phyloP scores from a whole-genome alignment of 2,329 filamentous ascomycete species.

The Sporothrix dimorphospora region DNA sequence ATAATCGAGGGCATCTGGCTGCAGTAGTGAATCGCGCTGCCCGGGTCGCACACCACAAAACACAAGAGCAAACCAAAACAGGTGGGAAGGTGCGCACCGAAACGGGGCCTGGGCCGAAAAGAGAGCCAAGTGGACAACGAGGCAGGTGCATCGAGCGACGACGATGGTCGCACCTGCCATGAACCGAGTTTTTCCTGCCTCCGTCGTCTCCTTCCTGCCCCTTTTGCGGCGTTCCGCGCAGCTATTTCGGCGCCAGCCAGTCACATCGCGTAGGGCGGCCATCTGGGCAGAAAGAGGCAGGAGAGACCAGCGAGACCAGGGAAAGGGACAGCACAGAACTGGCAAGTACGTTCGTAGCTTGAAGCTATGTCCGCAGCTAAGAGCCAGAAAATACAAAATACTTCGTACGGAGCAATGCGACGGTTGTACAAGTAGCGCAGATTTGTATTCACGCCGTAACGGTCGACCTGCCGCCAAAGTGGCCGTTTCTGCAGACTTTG shows the following conservation, averaged over 20 bases:
- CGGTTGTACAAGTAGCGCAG: not conserved
- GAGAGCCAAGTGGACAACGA: not conserved
- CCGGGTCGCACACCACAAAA: slow-evolving; percentile 16
- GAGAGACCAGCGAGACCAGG: slow-evolving; percentile 1
- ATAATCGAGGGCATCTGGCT: not conserved
- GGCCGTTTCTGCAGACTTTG: not conserved
- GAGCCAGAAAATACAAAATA: not conserved
- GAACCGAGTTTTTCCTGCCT: not conserved
- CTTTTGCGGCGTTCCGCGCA: slow-evolving; percentile 21
- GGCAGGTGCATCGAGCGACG: not conserved
- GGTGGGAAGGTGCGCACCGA: slow-evolving; percentile 10
- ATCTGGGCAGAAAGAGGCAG: slow-evolving; percentile 20
- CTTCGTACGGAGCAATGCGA: slow-evolving; percentile 10
- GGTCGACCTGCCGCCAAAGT: slow-evolving; percentile 20
- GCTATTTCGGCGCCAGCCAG: slow-evolving; percentile 20
- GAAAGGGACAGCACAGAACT: slow-evolving; percentile 6
- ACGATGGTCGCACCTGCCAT: slow-evolving; percentile 19
- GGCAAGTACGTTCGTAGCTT: slow-evolving; percentile 16
- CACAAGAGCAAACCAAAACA: not conserved
- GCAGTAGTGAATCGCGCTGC: slow-evolving; percentile 14
- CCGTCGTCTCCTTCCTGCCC: slow-evolving; percentile 17
- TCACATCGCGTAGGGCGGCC: slow-evolving; percentile 26
- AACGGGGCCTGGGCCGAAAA: slow-evolving; percentile 4
- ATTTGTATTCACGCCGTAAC: not conserved
- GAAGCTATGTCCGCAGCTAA: slow-evolving; percentile 10